Conservation (phyloP, 345 rosid species). For the Eucalyptus curtisii region DNA sequence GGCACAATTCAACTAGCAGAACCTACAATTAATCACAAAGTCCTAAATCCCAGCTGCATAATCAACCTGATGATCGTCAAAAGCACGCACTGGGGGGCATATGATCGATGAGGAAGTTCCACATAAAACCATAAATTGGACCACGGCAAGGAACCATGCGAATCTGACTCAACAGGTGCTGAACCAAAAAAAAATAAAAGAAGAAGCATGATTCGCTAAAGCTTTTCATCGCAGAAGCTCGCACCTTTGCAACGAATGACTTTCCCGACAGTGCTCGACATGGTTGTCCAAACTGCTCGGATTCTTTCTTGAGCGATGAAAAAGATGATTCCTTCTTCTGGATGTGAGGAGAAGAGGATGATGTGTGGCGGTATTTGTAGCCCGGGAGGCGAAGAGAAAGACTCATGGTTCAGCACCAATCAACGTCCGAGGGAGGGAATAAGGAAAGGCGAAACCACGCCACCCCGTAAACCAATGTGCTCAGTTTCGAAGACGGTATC, state of each 20-base stretch:
- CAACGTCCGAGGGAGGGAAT: background rate
- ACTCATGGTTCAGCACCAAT: background rate
- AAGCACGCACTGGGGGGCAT: background rate
- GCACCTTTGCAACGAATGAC: constrained; percentile 28
- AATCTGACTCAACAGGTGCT: background rate
- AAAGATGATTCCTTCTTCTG: background rate
- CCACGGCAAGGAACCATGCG: background rate
- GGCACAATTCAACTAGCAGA: background rate
- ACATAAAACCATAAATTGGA: background rate
- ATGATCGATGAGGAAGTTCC: background rate
- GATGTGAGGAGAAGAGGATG: background rate
- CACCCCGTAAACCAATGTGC: background rate
- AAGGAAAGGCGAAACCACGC: background rate
- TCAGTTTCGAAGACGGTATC: background rate
- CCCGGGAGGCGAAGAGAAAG: background rate
- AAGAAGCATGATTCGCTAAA: background rate
- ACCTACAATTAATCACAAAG: background rate
- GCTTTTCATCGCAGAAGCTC: background rate
- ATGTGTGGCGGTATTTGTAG: background rate
- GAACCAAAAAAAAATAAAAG: background rate
- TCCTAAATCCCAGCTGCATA: background rate
- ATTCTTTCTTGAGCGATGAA: background rate
- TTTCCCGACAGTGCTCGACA: constrained; percentile 16
- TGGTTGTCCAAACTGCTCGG: background rate
- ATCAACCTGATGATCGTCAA: background rate